Evolutionary conservation across 495 filamentous ascomycete species (phyloP), one percentile per base, ranked within the genome.

Genomic region (Daldinia vernicosa): DNA sequence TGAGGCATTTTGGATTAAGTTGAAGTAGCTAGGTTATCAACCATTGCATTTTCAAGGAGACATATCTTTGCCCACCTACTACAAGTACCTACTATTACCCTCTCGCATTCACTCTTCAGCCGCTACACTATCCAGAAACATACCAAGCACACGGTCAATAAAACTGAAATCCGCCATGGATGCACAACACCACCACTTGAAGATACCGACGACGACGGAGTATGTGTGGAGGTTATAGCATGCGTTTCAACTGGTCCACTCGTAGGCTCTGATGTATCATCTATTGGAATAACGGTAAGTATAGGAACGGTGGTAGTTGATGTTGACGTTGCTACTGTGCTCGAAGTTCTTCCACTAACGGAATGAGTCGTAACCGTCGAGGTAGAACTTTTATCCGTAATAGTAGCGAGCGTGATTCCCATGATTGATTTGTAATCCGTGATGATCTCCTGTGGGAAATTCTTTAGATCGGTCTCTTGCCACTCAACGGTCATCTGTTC

Each of bases 401-500:
- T 54, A 6, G 61, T 43, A 7, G 39, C 11, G 12, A 64, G 6
- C 8, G 53, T 52, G 33, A 72, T 65, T 2, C 63, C 69, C 74
- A 76, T 74, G 35, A 76, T 72, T 9, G 47, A 39, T 15, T 45
- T 45, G 15, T 75, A 76, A 15, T 59, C 12, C 7, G 68, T 62
- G 6, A 54, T 60, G 4, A 76, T 43, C 1, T 59, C 63, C 24
- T 27, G 12, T 6, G 74, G 74, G 9, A 76, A 39, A 26, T 47
- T 11, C 6, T 60, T 54, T 2, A 76, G 30, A 60, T 75, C 74
- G 6, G 51, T 54, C 24, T 63, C 62, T 33, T 75, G 53, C 75
- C 75, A 77, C 33, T 51, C 69, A 30, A 75, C 69, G 5, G 63
- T 69, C 4, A 77, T 58, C 39, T 70, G 62, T 8, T 71, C 69